Evolutionary conservation across 768 basidiomycete genomes (phyloP).

Genomic region (Termitomyces titanicus): DNA sequence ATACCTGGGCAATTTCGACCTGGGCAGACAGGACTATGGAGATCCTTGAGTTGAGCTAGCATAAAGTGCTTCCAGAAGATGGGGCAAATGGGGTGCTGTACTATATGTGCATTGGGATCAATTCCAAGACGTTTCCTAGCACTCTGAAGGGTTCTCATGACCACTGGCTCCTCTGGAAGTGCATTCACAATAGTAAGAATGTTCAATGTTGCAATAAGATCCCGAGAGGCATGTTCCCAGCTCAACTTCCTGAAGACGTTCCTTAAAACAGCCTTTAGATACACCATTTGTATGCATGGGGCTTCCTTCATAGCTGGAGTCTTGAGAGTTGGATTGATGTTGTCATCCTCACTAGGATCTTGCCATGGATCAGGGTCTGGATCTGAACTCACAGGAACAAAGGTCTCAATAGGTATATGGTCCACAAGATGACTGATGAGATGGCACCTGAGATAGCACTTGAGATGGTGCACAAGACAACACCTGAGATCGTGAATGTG

Average conservation of each 20-base stretch:
- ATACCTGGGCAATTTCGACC: not conserved
- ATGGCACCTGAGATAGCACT: no score
- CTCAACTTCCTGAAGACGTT: not conserved
- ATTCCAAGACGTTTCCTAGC: no score
- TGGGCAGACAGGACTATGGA: not conserved
- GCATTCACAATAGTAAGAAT: not conserved
- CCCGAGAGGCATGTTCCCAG: not conserved
- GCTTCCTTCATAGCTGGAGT: not conserved
- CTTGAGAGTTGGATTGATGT: not conserved
- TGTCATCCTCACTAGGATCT: no score
- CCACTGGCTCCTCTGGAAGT: not conserved
- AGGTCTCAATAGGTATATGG: no score
- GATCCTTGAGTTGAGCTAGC: not conserved
- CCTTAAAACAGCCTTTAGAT: no score
- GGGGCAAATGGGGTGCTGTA: not conserved
- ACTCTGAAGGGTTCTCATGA: no score
- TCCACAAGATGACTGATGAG: no score
- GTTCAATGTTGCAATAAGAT: not conserved
- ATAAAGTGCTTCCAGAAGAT: slow-evolving; percentile 4
- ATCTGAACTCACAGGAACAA: no score
- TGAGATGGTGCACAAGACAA: no score
- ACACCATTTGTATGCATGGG: not conserved
- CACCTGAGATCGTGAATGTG: no score
- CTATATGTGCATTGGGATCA: no score
- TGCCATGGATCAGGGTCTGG: not conserved